Conservation (phyloP, 345 rosid genomes). For the Salix arbutifolia region DNA sequence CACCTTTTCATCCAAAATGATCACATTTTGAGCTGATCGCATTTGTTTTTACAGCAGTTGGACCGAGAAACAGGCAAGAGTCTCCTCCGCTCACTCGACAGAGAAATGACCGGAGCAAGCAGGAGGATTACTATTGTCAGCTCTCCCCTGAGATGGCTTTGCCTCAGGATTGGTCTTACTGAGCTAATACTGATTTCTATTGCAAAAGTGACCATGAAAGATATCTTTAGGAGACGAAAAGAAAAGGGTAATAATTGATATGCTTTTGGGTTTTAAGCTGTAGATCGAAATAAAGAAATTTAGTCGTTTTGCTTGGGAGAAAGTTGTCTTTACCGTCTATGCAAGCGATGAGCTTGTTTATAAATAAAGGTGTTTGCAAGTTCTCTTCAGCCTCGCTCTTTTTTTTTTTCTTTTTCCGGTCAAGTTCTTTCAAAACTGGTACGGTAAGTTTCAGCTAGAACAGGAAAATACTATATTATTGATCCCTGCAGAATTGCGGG, state of each 20-base stretch:
- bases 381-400: no score
- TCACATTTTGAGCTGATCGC: background rate
- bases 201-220: background rate
- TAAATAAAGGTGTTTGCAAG: no score
- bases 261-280: conserved; percentile 10
- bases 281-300: background rate
- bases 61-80: conserved; percentile 12
- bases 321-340: no score
- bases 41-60: conserved; percentile 10
- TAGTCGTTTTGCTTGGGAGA: no score
- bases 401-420: no score
- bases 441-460: no score
- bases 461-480: no score
- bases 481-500: no score
- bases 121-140: conserved; percentile 32
- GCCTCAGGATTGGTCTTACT: conserved; percentile 38
- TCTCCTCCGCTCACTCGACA: conserved; percentile 5
- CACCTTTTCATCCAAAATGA: no score
- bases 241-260: background rate
- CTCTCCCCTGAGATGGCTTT: conserved; percentile 39
- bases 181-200: background rate
- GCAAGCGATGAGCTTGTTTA: no score
- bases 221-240: background rate
- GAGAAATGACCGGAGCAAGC: conserved; percentile 20
- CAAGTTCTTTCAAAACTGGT: no score